Evolutionary conservation across 2,329 filamentous ascomycete species (phyloP), one percentile per base, ranked within the genome.

Genomic region (Colletotrichum tamarilloi): DNA sequence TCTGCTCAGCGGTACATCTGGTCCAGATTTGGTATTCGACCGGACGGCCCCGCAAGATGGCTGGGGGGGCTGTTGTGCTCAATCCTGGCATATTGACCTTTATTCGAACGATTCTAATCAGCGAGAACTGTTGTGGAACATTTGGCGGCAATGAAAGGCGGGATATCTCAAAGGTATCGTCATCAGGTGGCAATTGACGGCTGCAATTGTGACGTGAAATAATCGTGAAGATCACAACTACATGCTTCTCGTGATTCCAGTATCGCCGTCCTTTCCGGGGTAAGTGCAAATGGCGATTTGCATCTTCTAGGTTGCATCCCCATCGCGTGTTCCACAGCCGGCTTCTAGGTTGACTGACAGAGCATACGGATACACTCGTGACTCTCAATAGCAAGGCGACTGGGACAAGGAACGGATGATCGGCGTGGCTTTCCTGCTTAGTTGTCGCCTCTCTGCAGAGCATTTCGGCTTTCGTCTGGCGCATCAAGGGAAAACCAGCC

Each of bases 81-180:
- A 26, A 72, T 59, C 66, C 65, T 55, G 30, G 69, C 42, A 57
- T 30, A 63, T 72, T n/a, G 42, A 64, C 69, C 66, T 69, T 69
- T 65, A 24, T 69, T 63, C 59, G 24, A 64, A 64, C 53, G 19
- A 42, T 22, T 72, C 59, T 49, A 46, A 55, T 46, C 66, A 56
- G 66, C 66, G 66, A 59, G 32, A 73, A 65, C 32, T 73, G 24
- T 28, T 19, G 65, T 64, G 55, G 59, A 65, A 60, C 66, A 35
- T 22, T 22, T 5, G 42, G 55, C 59, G 46, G 53, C 49, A 66
- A 64, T n/a, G 38, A 46, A 46, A 46, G 42, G 55, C 49, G 30
- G 49, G 14, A 52, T 3, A 30, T 42, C 22, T 14, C 57, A 16
- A 38, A 53, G 22, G 7, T 22, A 58, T 68, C 24, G 52, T 59